These are phyloP conservation scores for Tilletia setariae DNA, from an alignment of 1,284 basidiomycete genomes.

Conservation along the genomic window DNA sequence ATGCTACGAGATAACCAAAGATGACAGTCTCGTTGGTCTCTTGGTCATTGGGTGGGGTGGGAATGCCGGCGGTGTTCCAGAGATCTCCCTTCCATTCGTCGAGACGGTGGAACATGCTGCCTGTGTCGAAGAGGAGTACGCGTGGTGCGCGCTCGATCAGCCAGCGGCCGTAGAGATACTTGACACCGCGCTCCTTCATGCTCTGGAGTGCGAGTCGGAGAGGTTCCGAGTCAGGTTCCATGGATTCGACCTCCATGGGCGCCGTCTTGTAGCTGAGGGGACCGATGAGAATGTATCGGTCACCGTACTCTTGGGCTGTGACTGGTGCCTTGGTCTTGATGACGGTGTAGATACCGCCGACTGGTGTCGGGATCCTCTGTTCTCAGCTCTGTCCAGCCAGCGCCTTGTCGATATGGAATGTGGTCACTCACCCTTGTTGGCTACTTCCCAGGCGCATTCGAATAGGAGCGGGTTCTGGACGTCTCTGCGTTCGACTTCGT, in stretches of 20 bases:
- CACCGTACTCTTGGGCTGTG: constrained; percentile 69
- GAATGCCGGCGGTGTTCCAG: constrained; percentile 96
- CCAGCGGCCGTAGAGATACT: constrained; percentile 93
- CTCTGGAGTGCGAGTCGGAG: constrained; percentile 43
- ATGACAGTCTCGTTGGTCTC: constrained; percentile 99
- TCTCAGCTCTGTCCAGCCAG: neutral
- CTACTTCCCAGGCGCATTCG: constrained; percentile 51
- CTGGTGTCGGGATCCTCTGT: constrained; percentile 57
- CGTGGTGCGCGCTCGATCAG: constrained; percentile 91
- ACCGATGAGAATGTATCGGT: constrained; percentile 85
- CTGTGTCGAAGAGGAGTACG: constrained; percentile 92
- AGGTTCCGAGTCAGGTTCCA: constrained; percentile 65
- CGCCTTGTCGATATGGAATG: neutral
- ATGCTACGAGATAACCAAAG: constrained; percentile 98
- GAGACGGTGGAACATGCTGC: constrained; percentile 76
- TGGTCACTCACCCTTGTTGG: constrained; percentile 44
- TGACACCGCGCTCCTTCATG: constrained; percentile 69
- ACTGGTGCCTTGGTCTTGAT: constrained; percentile 99
- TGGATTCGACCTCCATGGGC: constrained; percentile 93
- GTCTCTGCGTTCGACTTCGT: constrained; percentile 25
- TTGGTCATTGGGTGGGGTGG: constrained; percentile 88
- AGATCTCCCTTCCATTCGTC: constrained; percentile 99
- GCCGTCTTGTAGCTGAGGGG: constrained; percentile 94
- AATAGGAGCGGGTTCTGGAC: constrained; percentile 48
- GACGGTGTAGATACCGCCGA: constrained; percentile 98